Evolutionary conservation across 352 stramenopile genomes (phyloP).

Genomic region (Aphanomyces astaci): DNA sequence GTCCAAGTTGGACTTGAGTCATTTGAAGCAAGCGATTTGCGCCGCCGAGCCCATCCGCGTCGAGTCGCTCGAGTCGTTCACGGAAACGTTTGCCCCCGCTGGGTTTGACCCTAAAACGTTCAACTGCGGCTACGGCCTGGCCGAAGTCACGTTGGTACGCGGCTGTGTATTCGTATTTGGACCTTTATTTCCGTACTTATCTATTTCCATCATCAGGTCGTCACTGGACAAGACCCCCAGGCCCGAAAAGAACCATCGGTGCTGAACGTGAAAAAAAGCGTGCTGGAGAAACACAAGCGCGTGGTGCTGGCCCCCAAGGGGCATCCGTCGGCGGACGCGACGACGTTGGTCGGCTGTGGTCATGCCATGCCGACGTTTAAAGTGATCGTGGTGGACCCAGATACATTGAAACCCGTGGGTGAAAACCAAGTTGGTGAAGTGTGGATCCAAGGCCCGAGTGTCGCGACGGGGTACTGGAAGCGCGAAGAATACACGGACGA

Average conservation of each 20-base stretch:
- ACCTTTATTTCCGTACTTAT: not conserved
- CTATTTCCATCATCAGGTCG: slow-evolving; percentile 26
- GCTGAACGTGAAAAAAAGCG: slow-evolving; percentile 53
- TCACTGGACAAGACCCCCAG: slow-evolving; percentile 54
- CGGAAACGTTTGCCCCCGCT: slow-evolving; percentile 42
- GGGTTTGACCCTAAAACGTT: slow-evolving; percentile 68
- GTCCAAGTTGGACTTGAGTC: slow-evolving; percentile 48
- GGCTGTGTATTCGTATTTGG: too few species aligned
- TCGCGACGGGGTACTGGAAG: slow-evolving; percentile 68
- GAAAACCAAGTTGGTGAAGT: slow-evolving; percentile 84
- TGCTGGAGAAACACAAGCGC: slow-evolving; percentile 48
- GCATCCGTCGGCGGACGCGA: slow-evolving; percentile 19
- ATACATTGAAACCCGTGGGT: slow-evolving; percentile 38
- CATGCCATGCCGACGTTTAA: slow-evolving; percentile 69
- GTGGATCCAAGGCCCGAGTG: slow-evolving; percentile 84
- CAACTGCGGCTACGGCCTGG: slow-evolving; percentile 73
- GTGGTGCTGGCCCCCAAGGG: slow-evolving; percentile 34
- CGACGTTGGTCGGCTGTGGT: slow-evolving; percentile 71
- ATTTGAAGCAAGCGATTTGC: slow-evolving; percentile 68
- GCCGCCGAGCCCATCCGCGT: slow-evolving; percentile 70
- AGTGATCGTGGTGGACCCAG: slow-evolving; percentile 56
- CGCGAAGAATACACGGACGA: slow-evolving; percentile 55
- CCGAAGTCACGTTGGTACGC: slow-evolving; percentile 63
- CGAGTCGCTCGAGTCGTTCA: slow-evolving; percentile 72
- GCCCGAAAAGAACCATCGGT: slow-evolving; percentile 46